Base-by-base conservation (phyloP, 441 rosid species). In the California macrophylla region DNA sequence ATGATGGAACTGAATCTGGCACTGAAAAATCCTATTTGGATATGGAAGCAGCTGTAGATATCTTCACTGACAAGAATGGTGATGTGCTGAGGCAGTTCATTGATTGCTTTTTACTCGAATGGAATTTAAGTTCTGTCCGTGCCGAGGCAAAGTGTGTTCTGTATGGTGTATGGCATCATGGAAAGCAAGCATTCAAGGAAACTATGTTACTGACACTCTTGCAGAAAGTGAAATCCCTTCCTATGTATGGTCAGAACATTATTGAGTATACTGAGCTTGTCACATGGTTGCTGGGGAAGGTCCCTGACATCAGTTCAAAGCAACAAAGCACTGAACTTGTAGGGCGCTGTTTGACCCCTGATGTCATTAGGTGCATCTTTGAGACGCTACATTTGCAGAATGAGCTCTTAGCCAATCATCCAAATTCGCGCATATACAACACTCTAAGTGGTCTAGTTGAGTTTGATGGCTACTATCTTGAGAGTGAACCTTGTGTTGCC, bases 401-500 rank as follows among this genome's bases (percentile, higher is more conserved):
- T 79, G 99, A 96, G 77, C 98, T 96, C 69, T 78, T 96, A 78
- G 99, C 99, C 72, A 93, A 96, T 81, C 99, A 96, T 86, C 99
- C 98, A 65, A 93, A 96, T 86, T 96, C 99, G 64, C 96, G 96
- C 74, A 92, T 96, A 73, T 96, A 96, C 78, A 96, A 82, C 76
- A 90, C 98, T 68, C 85, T 93, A 81, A 87, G 97, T 80, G 86
- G 96, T 79, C 89, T 96, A 56, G 98, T 96, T 78, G 99, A 93
- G 73, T 96, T 96, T 76, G 99, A 93, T 83, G 99, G 99, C 71
- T 96, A 96, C 83, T 96, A 91, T 85, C 98, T 96, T 71, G 99
- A 96, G 86, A 96, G 98, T 69, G 99, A 96, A 76, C 99, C 99
- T 20, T 96, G 99, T 85, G 99, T 96, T 74, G 88, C 98, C 66